Evolutionary conservation across 129 eudicot species (phyloP), one percentile per base, ranked within the genome.

Genomic region (Pseudognaphalium luteoalbum): DNA sequence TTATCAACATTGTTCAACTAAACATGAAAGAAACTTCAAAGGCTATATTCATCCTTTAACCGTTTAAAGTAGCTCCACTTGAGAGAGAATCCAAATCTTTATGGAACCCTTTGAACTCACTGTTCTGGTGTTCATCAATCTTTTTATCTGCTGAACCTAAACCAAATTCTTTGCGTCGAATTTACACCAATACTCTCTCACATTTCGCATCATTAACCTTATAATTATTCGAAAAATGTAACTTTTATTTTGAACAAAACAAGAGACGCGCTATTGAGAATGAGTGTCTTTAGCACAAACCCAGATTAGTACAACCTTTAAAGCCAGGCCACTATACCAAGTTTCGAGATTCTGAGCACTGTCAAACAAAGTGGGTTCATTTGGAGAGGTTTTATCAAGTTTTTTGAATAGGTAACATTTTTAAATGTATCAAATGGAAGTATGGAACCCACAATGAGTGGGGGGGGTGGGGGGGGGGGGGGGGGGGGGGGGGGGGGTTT

Each of bases 131-230:
- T 32, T 32, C 34, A 32, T 32, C 3, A 32, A 32, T 32, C 19
- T 7, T 68, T 68, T 68, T 30, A 22, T 44, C 37, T 20, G 21
- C 12, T 69, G 37, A 69, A 69, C 73, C 29, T 68, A 30, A 68
- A 68, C 73, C 73, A 51, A n/a, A n/a, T n/a, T n/a, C n/a, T 39
- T 39, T 39, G 17, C 12, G 52, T 44, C 1, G 17, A 44, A 44
- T 47, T 21, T 5, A 20, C 35, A 19, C 59, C 7, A 28, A 44
- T 42, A 22, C 9, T 4, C 9, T 4, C 11, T 47, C 41, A 3
- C 60, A 69, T 69, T 68, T 42, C 6, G 35, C 34, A 20, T 41
- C 12, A 16, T 30, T 71, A 30, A 30, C 42, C 14, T 25, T 32
- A 44, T 32, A 44, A 6, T 42, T 21, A 14, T 14, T 20, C n/a